Evolutionary conservation across 2,329 filamentous ascomycete genomes (phyloP).

Genomic region (Berkeleyomyces rouxiae): DNA sequence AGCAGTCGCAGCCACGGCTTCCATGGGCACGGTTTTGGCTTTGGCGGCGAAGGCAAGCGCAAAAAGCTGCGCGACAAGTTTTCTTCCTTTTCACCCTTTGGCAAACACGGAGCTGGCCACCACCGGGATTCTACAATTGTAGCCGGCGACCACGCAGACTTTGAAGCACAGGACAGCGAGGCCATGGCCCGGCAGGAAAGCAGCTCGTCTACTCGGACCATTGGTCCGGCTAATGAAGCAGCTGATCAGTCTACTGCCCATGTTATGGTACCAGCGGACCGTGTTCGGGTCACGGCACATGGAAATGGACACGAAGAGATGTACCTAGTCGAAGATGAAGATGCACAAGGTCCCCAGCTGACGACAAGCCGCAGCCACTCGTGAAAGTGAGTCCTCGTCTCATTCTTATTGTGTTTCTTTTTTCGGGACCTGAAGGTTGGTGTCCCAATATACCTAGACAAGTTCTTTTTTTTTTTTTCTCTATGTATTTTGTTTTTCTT

Average conservation of each 20-base stretch:
- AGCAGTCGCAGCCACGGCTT: slow-evolving; percentile 14
- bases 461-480: not conserved
- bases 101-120: slow-evolving; percentile 2
- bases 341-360: not conserved
- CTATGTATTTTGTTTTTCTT: not conserved
- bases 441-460: not conserved
- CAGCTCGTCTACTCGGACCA: not conserved
- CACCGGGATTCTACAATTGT: not conserved
- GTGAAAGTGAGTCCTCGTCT: not conserved
- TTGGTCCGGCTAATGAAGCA: not conserved
- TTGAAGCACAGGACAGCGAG: not conserved
- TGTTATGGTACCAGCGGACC: not conserved
- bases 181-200: slow-evolving; percentile 1
- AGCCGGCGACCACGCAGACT: not conserved
- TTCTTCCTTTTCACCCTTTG: slow-evolving; percentile 7
- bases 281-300: slow-evolving; percentile 4
- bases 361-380: not conserved
- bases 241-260: not conserved
- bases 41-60: slow-evolving; percentile 17
- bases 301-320: slow-evolving; percentile 11
- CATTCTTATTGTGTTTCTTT: not conserved
- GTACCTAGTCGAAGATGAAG: slow-evolving; percentile 11
- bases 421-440: not conserved
- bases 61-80: slow-evolving; percentile 11
- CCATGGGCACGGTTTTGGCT: slow-evolving; percentile 22